Conservation (phyloP, 805 yeast species). For the Pichia eremophila region DNA sequence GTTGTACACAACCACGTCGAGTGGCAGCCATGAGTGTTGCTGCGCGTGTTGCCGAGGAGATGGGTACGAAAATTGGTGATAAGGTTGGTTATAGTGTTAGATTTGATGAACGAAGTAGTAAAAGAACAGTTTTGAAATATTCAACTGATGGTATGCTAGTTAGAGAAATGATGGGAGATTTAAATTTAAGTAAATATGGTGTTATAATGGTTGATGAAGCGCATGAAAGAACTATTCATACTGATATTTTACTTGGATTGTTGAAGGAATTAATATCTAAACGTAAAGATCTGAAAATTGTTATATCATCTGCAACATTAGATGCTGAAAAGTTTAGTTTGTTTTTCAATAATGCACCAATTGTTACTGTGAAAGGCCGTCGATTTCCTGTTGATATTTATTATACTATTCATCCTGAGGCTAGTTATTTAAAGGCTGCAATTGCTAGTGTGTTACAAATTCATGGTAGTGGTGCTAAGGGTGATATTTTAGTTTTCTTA, state of each 20-base stretch:
- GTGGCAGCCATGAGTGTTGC: constrained; percentile 95
- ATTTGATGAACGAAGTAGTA: constrained; percentile 70
- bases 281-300: constrained; percentile 61
- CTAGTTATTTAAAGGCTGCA: constrained; percentile 85
- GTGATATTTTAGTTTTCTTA: constrained; percentile 82
- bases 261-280: constrained; percentile 57
- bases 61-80: constrained; percentile 68
- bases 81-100: constrained; percentile 86
- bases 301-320: constrained; percentile 91
- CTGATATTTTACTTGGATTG: constrained; percentile 74
- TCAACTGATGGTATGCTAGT: constrained; percentile 94
- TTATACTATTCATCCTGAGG: constrained; percentile 80
- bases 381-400: constrained; percentile 84
- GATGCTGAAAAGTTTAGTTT: constrained; percentile 81
- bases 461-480: constrained; percentile 55
- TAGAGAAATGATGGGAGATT: constrained; percentile 74
- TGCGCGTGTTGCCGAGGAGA: constrained; percentile 82
- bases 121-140: constrained; percentile 68
- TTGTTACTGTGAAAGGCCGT: constrained; percentile 85
- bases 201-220: constrained; percentile 95
- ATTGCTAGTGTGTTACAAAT: constrained; percentile 81
- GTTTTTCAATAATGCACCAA: constrained; percentile 77
- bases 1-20: constrained; percentile 90
- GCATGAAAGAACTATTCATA: constrained; percentile 90
- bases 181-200: constrained; percentile 56